Base-by-base conservation (phyloP, 106 monocot species). In the Hemerocallis citrina region DNA sequence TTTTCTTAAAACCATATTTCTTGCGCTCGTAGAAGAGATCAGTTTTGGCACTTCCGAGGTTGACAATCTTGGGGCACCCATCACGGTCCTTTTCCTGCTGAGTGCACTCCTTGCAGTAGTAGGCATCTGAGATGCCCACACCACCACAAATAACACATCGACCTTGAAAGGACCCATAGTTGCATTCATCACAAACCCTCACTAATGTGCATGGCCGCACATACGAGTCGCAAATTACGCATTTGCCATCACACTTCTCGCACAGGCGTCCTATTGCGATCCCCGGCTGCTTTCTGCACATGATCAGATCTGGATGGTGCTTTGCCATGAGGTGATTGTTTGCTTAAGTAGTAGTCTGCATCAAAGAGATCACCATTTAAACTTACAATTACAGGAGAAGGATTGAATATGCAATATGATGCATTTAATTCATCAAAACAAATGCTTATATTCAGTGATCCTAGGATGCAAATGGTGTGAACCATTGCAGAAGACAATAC, bases 281-380 rank as follows among this genome's bases (percentile, higher is more conserved):
- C 8, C 85, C 85, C 1, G 85, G 85, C 47, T 85, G 85, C 70
- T 85, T 85, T 15, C 80, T 68, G 68, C 85, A 85, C 85, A 85
- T 85, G 57, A 85, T 85, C 6, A 85, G 67, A 74, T 85, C 85
- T 34, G 85, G 85, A 59, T 85, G 85, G 45, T 85, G 85, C 73
- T 80, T 85, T 0, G 77, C 85, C n/a, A n/a, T n/a, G n/a, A n/a
- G n/a, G n/a, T n/a, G n/a, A n/a, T n/a, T n/a, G n/a, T n/a, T n/a
- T n/a, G n/a, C n/a, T n/a, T n/a, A n/a, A n/a, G n/a, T n/a, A n/a
- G n/a, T n/a, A n/a, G n/a, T n/a, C n/a, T n/a, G n/a, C n/a, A n/a
- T n/a, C n/a, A n/a, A n/a, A n/a, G n/a, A n/a, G n/a, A n/a, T n/a
- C n/a, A n/a, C n/a, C n/a, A n/a, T n/a, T n/a, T n/a, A n/a, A n/a